Evolutionary conservation across 1,284 basidiomycete genomes (phyloP).

Genomic region (Xerocomus cyaneibrunnescens): DNA sequence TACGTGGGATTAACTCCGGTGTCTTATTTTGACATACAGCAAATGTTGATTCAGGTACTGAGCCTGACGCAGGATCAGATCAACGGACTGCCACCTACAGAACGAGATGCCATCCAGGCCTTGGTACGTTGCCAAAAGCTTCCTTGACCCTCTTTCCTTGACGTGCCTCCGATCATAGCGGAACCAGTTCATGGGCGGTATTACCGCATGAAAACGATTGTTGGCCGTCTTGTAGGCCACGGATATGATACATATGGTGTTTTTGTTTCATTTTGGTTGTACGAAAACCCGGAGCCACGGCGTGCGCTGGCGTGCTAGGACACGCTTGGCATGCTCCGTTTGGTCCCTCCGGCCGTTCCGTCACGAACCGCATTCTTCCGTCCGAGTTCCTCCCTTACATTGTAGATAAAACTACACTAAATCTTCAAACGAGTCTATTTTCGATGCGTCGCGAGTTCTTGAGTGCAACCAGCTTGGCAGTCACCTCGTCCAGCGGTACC

Average conservation of each 20-base stretch:
- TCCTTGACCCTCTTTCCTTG: background rate
- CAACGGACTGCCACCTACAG: constrained; percentile 76
- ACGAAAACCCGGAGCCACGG: background rate
- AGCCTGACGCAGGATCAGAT: constrained; percentile 87
- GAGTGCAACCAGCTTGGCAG: constrained; percentile 61
- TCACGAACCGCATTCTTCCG: constrained; percentile 1
- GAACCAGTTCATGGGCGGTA: constrained; percentile 49
- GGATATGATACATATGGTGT: background rate
- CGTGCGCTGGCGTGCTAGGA: background rate
- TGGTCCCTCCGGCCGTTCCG: background rate
- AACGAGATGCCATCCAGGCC: constrained; percentile 83
- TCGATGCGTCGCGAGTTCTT: constrained; percentile 63
- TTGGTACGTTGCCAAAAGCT: constrained; percentile 53
- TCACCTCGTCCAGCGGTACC: constrained; percentile 64
- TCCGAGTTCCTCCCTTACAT: constrained; percentile 1
- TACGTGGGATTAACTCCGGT: background rate
- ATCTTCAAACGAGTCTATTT: constrained; percentile 47
- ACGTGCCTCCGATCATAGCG: constrained; percentile 36
- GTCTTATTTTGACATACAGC: constrained; percentile 40
- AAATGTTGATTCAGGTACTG: constrained; percentile 86
- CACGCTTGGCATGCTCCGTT: background rate
- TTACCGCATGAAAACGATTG: constrained; percentile 15
- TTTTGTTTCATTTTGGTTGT: background rate
- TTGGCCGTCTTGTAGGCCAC: background rate
- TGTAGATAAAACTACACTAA: constrained; percentile 18